Base-by-base conservation (phyloP, 495 filamentous ascomycete species). In the Xylaria castorea region DNA sequence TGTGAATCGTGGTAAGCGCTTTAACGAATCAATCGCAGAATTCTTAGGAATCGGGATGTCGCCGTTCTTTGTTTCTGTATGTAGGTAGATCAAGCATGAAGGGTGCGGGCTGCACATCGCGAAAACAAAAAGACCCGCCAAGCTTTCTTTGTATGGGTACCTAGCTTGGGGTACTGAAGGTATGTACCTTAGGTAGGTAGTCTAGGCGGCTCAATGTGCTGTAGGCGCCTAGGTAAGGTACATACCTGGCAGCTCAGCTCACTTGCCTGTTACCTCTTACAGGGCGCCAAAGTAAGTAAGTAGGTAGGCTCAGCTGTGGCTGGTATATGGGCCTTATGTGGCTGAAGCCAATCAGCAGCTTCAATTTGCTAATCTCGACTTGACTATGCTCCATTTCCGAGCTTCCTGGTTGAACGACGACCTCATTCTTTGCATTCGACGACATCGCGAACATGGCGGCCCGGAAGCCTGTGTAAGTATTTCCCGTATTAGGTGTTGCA, bases 401-500 rank as follows among this genome's bases (percentile, higher is more conserved):
- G 76, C 76, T 76, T 68, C 68, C 68, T 53, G 46, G 61, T 67
- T 46, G 48, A 74, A 78, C 75, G 53, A 76, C 75, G 53, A 75
- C 66, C 74, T 71, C 34, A 58, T 73, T 67, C 50, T 34, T 66
- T 58, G 64, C 65, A 71, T 67, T 66, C 72, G 72, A 70, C 67
- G 67, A 73, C 70, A 82, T 80, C 75, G 78, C 79, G 80, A 83
- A 75, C 74, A 86, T 87, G 85, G 79, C 85, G 75, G 76, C 80
- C 75, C 80, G 85, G 75, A 84, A 84, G 78, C 81, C 85, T 75
- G 71, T 80, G 85, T 87, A 85, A 68, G 85, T 84, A n/a, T 22
- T 27, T 67, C 50, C 9, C 44, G 1, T 20, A 8, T n/a, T 12
- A 20, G 51, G 3, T 44, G 4, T 9, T 18, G 51, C 51, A 20